Conservation (phyloP, 169 alveolate genomes). For the Sarcocystis neurona region DNA sequence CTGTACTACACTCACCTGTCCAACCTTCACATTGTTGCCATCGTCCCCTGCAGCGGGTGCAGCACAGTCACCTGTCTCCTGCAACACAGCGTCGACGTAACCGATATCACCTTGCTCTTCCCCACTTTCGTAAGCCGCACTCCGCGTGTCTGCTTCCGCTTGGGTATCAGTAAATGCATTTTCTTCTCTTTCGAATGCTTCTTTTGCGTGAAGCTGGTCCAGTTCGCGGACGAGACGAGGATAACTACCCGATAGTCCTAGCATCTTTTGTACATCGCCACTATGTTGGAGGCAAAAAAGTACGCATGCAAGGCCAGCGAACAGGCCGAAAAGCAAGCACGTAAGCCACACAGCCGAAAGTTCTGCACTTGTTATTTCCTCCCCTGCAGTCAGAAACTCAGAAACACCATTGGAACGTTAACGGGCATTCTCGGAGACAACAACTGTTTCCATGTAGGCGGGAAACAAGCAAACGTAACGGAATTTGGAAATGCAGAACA, state of each 20-base stretch:
- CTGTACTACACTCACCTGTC: too few relatives aligned
- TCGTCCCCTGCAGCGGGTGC: background rate
- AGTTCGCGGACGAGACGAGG: slow-evolving; percentile 7
- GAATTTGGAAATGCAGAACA: background rate
- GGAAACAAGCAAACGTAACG: too few relatives aligned
- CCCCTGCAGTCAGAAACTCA: background rate
- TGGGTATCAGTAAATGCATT: background rate
- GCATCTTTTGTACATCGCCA: slow-evolving; percentile 13
- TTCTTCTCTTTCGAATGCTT: background rate
- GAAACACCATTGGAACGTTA: too few relatives aligned
- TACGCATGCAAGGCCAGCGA: background rate
- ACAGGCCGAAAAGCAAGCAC: background rate
- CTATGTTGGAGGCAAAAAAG: slow-evolving; percentile 14
- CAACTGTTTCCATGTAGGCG: too few relatives aligned
- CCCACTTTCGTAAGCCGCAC: background rate
- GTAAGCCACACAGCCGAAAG: background rate
- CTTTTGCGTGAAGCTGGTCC: background rate
- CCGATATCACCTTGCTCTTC: too few relatives aligned
- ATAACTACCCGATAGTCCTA: slow-evolving; percentile 15
- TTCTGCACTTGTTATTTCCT: background rate
- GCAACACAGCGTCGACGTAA: too few relatives aligned
- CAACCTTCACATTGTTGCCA: background rate
- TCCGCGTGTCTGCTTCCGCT: background rate
- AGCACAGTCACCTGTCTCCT: too few relatives aligned
- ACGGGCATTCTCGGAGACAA: too few relatives aligned